Base-by-base conservation (phyloP, 2,329 filamentous ascomycete species). In the Fusarium tanahbumbuense region DNA sequence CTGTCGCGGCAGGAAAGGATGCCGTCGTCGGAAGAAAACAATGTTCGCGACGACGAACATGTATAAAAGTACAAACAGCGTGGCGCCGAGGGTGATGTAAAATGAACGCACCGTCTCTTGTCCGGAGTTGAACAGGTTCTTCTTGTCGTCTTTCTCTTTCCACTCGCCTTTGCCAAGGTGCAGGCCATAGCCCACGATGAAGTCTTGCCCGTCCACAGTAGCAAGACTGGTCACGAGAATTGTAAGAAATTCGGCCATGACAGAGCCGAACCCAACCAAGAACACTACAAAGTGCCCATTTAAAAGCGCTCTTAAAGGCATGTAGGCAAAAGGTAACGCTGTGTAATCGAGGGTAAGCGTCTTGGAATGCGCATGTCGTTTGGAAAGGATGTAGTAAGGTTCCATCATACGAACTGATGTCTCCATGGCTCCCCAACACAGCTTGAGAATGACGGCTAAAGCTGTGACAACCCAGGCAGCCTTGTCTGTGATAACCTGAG, bases 1-100 rank as follows among this genome's bases (percentile, higher is more conserved):
- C 81, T 94, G 91, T 7, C 92, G 87, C 2, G 92, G 92, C 59
- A 94, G 82, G 78, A 94, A 94, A 4, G 92, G 87, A 58, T 89
- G 87, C 1, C 89, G 85, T 16, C 92, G 87, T 3, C 87, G 85
- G 20, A 83, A 60, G 74, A 91, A 91, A 20, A 92, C 89, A 2
- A 89, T 73, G 2, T 80, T 78, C 1, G 90, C 87, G 23, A 91
- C 86, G 25, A 84, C 72, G 58, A 85, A 83, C 77, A 94, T 88
- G 78, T 91, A 91, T 9, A 87, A 32, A n/a, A 93, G 83, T 70
- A 93, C 92, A 52, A 86, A 81, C 6, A 88, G 79, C 1, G 89
- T 87, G 20, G 92, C 81, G 0, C 78, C 81, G 34, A 93, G 86
- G 5, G 90, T 91, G 10, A 89, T 78, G 82, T 88, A 90, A 79